Evolutionary conservation across 768 basidiomycete genomes (phyloP).

Genomic region (Pleurotus salmoneostramineus): DNA sequence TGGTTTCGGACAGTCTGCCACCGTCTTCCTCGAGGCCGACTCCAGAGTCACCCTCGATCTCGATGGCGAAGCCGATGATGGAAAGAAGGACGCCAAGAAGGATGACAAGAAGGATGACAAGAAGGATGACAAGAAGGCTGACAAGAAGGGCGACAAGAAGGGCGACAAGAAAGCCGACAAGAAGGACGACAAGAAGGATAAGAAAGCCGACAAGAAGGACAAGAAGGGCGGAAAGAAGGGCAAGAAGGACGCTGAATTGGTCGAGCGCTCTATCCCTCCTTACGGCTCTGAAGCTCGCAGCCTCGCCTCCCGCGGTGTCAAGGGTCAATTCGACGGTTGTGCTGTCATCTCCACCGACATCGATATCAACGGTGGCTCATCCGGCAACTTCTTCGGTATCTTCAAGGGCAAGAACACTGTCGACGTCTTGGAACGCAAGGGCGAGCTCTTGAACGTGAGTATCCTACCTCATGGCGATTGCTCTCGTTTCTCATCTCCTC

Average conservation of each 20-base stretch:
- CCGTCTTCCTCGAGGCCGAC: constrained; percentile 5
- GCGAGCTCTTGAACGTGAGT: constrained; percentile 4
- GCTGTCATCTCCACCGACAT: background rate
- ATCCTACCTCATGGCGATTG: background rate
- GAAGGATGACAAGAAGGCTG: background rate
- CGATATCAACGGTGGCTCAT: constrained; percentile 2
- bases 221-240: background rate
- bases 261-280: background rate
- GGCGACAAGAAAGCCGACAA: constrained; percentile 1
- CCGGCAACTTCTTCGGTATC: constrained; percentile 4
- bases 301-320: background rate
- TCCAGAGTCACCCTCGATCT: constrained; percentile 1
- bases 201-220: background rate
- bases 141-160: background rate
- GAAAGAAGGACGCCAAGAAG: background rate
- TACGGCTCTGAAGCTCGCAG: background rate
- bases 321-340: constrained; percentile 3
- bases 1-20: background rate
- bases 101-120: background rate
- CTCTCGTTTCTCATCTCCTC: background rate
- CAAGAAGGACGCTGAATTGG: constrained; percentile 1
- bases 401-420: constrained; percentile 4
- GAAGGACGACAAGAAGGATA: background rate
- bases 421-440: constrained; percentile 2
- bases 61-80: background rate